Evolutionary conservation across 2,329 filamentous ascomycete species (phyloP).

Genomic region (Aspergillus ruber): DNA sequence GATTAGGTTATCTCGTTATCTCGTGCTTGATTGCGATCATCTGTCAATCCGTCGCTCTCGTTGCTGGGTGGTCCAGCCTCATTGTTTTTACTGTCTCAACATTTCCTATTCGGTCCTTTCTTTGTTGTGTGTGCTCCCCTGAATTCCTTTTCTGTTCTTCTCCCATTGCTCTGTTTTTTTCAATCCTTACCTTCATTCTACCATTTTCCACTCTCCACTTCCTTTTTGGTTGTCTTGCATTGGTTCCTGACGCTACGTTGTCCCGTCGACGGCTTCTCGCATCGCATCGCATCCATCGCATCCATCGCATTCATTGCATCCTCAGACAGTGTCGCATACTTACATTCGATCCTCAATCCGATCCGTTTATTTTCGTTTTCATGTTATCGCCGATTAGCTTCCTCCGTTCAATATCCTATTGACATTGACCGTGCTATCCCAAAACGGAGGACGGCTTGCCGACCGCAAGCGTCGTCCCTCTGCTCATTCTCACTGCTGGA

Average conservation of each 20-base stretch:
- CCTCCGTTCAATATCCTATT: constrained; percentile 7
- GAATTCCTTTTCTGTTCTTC: constrained; percentile 2
- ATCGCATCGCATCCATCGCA: no score
- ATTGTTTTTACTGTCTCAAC: no score
- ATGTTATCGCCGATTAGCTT: neutral
- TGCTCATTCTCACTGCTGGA: constrained; percentile 16
- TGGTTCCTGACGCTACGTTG: neutral
- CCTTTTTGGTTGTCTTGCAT: neutral
- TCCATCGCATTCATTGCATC: no score
- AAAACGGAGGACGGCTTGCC: constrained; percentile 17
- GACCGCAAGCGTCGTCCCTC: constrained; percentile 4
- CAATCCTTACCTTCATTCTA: constrained; percentile 1
- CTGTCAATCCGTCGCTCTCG: no score
- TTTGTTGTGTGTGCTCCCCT: constrained; percentile 7
- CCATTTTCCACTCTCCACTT: neutral
- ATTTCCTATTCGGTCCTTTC: neutral
- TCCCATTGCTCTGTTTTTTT: neutral
- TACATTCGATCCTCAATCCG: no score
- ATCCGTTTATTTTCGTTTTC: neutral
- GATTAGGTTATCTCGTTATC: no score
- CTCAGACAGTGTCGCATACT: no score
- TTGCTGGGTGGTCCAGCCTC: no score
- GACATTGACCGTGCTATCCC: constrained; percentile 3
- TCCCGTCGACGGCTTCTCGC: neutral
- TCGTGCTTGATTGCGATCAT: no score